Percentiles rank a stretch among this genome's conserved stretches.
Conservation (phyloP, 495 filamentous ascomycete species). For the Podospora pseudopauciseta region DNA sequence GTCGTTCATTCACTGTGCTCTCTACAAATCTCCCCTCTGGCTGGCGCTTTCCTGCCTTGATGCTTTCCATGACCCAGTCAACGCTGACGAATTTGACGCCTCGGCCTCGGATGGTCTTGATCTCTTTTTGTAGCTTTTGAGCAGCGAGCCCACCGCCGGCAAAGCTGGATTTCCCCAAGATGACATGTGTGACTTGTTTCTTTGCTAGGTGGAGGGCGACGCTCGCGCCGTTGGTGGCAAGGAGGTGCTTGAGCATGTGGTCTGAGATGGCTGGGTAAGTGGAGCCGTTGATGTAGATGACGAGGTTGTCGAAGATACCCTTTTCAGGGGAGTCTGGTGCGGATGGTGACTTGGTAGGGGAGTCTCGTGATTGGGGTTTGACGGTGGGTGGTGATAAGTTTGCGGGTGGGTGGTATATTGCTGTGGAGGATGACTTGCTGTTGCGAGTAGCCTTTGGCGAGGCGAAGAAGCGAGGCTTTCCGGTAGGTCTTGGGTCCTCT, state of each 20-base stretch:
- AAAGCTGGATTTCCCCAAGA: slow-evolving; percentile 59
- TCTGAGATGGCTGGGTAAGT: slow-evolving; percentile 79
- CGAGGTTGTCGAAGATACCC: slow-evolving; percentile 60
- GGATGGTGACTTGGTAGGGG: no score
- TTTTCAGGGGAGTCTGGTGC: no score
- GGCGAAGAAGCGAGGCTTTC: no score
- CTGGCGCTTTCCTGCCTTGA: slow-evolving; percentile 69
- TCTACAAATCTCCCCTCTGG: slow-evolving; percentile 64
- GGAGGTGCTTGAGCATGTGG: slow-evolving; percentile 75
- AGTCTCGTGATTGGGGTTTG: no score
- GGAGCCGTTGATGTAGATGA: slow-evolving; percentile 85
- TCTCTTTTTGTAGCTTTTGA: slow-evolving; percentile 80
- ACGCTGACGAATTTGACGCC: slow-evolving; percentile 78
- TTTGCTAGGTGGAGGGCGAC: slow-evolving; percentile 66
- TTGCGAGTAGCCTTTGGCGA: no score
- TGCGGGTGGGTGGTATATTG: no score
- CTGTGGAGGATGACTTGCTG: no score
- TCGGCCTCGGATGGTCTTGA: slow-evolving; percentile 56
- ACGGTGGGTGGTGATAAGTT: no score
- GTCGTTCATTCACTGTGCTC: no score
- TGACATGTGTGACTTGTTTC: slow-evolving; percentile 78
- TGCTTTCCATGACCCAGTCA: slow-evolving; percentile 81
- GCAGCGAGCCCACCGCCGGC: slow-evolving; percentile 77
- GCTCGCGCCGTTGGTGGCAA: slow-evolving; percentile 67
- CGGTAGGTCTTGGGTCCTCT: no score